phyloP scores from a whole-genome alignment of 2,329 filamentous ascomycete species.

The Pezicula carpinea region DNA sequence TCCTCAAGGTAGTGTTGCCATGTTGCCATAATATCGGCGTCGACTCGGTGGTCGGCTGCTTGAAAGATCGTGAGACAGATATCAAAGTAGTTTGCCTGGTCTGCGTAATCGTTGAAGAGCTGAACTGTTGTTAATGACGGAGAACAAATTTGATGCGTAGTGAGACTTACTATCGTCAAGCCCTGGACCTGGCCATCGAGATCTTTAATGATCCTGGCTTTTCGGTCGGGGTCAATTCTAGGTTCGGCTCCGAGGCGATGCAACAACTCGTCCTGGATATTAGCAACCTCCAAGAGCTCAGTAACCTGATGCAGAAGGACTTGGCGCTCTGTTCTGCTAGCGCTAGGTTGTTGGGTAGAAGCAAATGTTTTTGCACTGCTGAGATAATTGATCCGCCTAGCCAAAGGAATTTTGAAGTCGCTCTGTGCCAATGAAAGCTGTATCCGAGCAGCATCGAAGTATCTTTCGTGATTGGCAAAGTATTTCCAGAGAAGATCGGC shows the following conservation, averaged over 20 bases:
- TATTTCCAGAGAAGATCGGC: conserved; percentile 92
- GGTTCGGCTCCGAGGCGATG: conserved; percentile 70
- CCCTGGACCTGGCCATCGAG: conserved; percentile 76
- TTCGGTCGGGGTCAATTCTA: conserved; percentile 61
- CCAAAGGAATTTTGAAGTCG: conserved; percentile 73
- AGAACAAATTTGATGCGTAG: neutral
- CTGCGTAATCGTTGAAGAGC: conserved; percentile 91
- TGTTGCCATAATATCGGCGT: conserved; percentile 75
- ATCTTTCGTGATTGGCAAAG: conserved; percentile 78
- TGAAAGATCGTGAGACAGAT: conserved; percentile 91
- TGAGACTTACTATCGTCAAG: conserved; percentile 65
- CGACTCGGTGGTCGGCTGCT: conserved; percentile 83
- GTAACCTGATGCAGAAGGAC: conserved; percentile 78
- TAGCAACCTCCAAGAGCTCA: conserved; percentile 84
- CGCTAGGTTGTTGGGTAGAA: conserved; percentile 72
- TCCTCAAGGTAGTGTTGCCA: conserved; percentile 80
- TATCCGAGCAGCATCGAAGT: conserved; percentile 81
- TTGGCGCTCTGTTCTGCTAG: conserved; percentile 78
- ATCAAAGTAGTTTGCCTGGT: conserved; percentile 89
- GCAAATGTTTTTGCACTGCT: conserved; percentile 90
- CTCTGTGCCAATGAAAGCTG: conserved; percentile 81
- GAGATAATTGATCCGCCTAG: conserved; percentile 82
- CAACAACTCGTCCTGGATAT: conserved; percentile 89
- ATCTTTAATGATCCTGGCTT: conserved; percentile 57
- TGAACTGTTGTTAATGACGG: conserved; percentile 31